Base-by-base conservation (phyloP, 306 rosid species). In the Betula pendula region DNA sequence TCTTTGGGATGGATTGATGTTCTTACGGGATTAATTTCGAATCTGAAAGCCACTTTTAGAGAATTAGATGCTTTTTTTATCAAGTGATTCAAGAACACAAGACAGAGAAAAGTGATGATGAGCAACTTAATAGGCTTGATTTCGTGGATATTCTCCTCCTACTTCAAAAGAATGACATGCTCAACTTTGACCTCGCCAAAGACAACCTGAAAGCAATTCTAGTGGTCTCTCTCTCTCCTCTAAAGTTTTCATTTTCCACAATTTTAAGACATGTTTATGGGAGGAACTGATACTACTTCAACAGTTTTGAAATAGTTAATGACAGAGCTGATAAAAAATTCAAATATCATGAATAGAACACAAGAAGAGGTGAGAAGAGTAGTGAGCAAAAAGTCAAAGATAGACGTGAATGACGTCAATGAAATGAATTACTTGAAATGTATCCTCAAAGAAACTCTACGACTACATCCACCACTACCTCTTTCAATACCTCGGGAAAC, bases 251-350 rank as follows among this genome's bases (percentile, higher is more conserved):
- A n/a, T n/a, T n/a, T n/a, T n/a, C n/a, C n/a, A n/a, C n/a, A n/a
- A n/a, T n/a, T 56, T n/a, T n/a, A n/a, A n/a, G n/a, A n/a, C n/a
- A n/a, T n/a, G n/a, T n/a, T n/a, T n/a, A n/a, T n/a, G n/a, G n/a
- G n/a, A n/a, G n/a, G n/a, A n/a, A n/a, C n/a, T n/a, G n/a, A n/a
- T n/a, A n/a, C n/a, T n/a, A n/a, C n/a, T n/a, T n/a, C n/a, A n/a
- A n/a, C n/a, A n/a, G n/a, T n/a, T n/a, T n/a, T n/a, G n/a, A n/a
- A 78, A 33, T 83, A 85, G 90, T 13, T 55, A 27, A 81, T 86
- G 84, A 59, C 81, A 24, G 87, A 86, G 78, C 70, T 83, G 4
- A n/a, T 49, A 8, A 78, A 31, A 76, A 78, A 71, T 55, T 80
- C 76, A 58, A 13, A 20, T 2, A 53, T 63, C 38, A 78, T 83